Evolutionary conservation across 2,329 filamentous ascomycete genomes (phyloP).

Genomic region (Xylariomycetidae sp.): DNA sequence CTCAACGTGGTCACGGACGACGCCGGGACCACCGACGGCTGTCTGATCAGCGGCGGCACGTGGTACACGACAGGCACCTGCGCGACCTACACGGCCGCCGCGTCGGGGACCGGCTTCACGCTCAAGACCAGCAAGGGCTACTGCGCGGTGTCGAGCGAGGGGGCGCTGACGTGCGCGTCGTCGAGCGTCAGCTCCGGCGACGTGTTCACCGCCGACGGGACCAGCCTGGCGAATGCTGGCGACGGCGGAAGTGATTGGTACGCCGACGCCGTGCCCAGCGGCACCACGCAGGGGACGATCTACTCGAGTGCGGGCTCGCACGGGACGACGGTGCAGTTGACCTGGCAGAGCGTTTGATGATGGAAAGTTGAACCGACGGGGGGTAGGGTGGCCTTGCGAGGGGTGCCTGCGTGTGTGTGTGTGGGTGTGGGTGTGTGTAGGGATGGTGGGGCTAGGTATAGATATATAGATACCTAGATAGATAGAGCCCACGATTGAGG

Average conservation of each 20-base stretch:
- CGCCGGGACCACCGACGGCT: constrained; percentile 51
- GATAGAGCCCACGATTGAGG: no score
- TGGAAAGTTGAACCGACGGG: no score
- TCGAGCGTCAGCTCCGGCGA: constrained; percentile 16
- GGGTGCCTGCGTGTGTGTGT: no score
- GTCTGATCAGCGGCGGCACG: constrained; percentile 60
- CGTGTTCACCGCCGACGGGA: constrained; percentile 15
- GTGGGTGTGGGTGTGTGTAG: no score
- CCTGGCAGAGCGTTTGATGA: constrained; percentile 16
- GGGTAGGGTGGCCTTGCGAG: no score
- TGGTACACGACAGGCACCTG: constrained; percentile 67
- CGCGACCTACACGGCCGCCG: constrained; percentile 56
- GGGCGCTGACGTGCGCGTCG: constrained; percentile 51
- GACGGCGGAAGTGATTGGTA: constrained; percentile 12
- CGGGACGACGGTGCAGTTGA: constrained; percentile 14
- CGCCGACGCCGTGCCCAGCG: constrained; percentile 15
- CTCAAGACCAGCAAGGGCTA: constrained; percentile 53
- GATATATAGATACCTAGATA: no score
- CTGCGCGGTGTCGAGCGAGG: constrained; percentile 48
- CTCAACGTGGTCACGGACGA: constrained; percentile 52
- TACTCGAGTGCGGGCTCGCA: constrained; percentile 13
- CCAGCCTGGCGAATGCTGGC: constrained; percentile 12
- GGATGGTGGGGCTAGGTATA: no score
- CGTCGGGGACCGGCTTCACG: constrained; percentile 46
- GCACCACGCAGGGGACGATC: constrained; percentile 17